Evolutionary conservation across 106 monocot species (phyloP), one percentile per base, ranked within the genome.

Genomic region (Allium fistulosum): DNA sequence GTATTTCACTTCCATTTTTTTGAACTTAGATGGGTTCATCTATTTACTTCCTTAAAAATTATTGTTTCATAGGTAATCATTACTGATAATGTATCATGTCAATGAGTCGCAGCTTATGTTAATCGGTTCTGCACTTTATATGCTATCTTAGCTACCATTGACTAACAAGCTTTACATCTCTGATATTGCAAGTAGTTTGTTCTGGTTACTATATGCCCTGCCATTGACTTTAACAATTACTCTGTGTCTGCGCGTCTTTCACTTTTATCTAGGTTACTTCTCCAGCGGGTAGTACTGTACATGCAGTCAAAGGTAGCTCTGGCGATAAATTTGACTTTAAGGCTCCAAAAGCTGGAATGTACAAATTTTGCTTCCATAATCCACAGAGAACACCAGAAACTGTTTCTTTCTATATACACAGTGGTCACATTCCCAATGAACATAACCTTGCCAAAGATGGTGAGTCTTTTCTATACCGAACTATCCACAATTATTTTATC

Each of bases 371-470:
- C 57, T 99, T 99, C 67, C 84, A 85, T 70, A 99, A 90, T 69
- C 84, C 86, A 17, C 67, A 83, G 45, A 72, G 69, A 69, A 70
- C 87, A 65, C 90, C 93, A 37, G 93, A 99, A 65, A 87, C 85
- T 59, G 76, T 99, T 62, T 93, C 99, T 53, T 99, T 99, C 74
- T 83, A 99, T 75, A 90, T 99, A 58, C 99, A 99, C 71, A 80
- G 80, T 58, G 99, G 99, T 3, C 99, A 99, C 76, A 87, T 99
- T 75, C 90, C 99, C 13, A 84, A 80, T 59, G 93, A 99, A 62
- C 99, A 99, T 68, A 78, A 90, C 59, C 84, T 99, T 51, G 93
- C 99, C 1, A 99, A 99, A 76, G 92, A 99, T 81, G 99, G 99
- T 99, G 66, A 76, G 72, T 69, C 37, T 1, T 37, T 37, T 37